Percentiles rank a stretch among this genome's conserved stretches.
Evolutionary conservation across 768 basidiomycete genomes (phyloP).

Genomic region (Xerocomus brunneocitrinus): DNA sequence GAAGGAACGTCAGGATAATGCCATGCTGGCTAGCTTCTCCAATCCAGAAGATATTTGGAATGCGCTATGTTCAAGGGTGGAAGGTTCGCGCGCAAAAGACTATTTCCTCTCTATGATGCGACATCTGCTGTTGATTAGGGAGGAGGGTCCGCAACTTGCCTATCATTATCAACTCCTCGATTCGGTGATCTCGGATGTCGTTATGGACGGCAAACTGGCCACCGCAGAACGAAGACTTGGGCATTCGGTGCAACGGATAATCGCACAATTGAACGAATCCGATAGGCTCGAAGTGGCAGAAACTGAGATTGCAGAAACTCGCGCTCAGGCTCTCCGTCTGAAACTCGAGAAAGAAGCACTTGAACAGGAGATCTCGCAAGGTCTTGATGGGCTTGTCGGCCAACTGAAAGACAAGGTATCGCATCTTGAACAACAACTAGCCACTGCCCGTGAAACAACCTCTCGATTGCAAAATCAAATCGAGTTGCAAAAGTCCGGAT

Average conservation of each 20-base stretch:
- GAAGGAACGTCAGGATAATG: slow-evolving; percentile 69
- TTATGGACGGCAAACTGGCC: slow-evolving; percentile 84
- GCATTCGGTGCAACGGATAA: slow-evolving; percentile 82
- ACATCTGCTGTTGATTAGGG: slow-evolving; percentile 85
- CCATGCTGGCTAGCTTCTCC: slow-evolving; percentile 69
- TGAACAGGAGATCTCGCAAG: slow-evolving; percentile 76
- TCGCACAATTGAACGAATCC: slow-evolving; percentile 86
- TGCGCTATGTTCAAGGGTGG: slow-evolving; percentile 71
- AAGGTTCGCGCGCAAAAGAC: slow-evolving; percentile 72
- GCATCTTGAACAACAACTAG: slow-evolving; percentile 72
- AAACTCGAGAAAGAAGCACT: slow-evolving; percentile 80
- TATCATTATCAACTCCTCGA: slow-evolving; percentile 92
- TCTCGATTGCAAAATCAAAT: slow-evolving; percentile 72
- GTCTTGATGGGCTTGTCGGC: slow-evolving; percentile 81
- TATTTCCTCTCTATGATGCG: slow-evolving; percentile 94
- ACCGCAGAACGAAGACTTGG: slow-evolving; percentile 85
- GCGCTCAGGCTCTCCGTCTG: slow-evolving; percentile 56
- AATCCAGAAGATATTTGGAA: slow-evolving; percentile 86
- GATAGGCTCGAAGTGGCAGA: slow-evolving; percentile 77
- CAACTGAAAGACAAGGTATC: slow-evolving; percentile 67
- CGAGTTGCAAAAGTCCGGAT: slow-evolving; percentile 68
- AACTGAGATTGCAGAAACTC: slow-evolving; percentile 68
- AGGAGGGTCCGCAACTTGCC: slow-evolving; percentile 77
- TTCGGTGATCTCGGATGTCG: slow-evolving; percentile 82
- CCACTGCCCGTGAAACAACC: slow-evolving; percentile 73